Conservation (phyloP, 352 stramenopile species). For the Pythium vanterpoolii region DNA sequence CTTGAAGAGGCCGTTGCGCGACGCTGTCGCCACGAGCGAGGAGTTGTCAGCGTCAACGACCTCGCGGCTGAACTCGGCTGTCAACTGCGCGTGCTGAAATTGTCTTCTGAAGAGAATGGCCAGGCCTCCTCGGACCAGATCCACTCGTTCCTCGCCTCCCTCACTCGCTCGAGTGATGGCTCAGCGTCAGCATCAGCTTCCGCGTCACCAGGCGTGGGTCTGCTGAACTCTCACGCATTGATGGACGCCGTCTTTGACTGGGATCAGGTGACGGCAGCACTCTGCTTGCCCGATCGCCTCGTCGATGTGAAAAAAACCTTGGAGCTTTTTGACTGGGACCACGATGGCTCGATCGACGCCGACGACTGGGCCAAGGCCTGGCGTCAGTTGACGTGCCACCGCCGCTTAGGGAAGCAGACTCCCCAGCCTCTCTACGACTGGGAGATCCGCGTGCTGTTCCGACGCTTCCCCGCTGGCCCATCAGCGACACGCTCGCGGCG, state of each 20-base stretch:
- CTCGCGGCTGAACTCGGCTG: background rate
- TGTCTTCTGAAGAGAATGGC: background rate
- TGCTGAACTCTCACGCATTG: slow-evolving; percentile 32
- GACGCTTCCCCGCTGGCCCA: slow-evolving; percentile 24
- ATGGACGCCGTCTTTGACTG: slow-evolving; percentile 53
- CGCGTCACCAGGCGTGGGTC: background rate
- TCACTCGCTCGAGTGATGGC: background rate
- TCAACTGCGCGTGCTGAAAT: slow-evolving; percentile 5
- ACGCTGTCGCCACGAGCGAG: slow-evolving; percentile 8
- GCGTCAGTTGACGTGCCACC: slow-evolving; percentile 16
- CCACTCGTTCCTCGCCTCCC: background rate
- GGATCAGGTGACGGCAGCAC: slow-evolving; percentile 17
- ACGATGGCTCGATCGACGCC: slow-evolving; percentile 29
- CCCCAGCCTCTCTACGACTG: slow-evolving; percentile 28
- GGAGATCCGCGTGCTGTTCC: slow-evolving; percentile 38
- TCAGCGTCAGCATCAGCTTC: no score
- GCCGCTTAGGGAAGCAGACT: background rate
- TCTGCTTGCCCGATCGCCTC: slow-evolving; percentile 37
- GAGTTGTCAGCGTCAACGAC: slow-evolving; percentile 9
- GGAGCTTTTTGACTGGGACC: slow-evolving; percentile 46
- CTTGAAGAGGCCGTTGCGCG: slow-evolving; percentile 6
- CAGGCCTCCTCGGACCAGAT: background rate
- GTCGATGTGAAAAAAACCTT: slow-evolving; percentile 44
- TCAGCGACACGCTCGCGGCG: background rate
- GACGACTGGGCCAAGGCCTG: slow-evolving; percentile 53